Conservation (phyloP, 2,329 filamentous ascomycete species). For the Aureobasidium sp. region DNA sequence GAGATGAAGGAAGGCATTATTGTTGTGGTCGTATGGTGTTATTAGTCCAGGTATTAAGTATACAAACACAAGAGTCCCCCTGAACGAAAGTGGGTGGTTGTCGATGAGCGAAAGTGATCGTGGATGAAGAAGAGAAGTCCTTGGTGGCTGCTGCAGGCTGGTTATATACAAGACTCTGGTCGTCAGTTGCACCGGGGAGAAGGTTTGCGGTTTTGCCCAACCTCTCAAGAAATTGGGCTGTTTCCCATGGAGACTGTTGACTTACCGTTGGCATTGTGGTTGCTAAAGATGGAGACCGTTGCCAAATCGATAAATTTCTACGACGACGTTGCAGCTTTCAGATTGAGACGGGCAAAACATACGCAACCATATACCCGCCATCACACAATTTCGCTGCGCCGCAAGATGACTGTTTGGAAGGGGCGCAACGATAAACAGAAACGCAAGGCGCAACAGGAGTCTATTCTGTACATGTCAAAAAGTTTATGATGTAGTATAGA, state of each 20-base stretch:
- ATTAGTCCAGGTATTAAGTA: constrained; percentile 4
- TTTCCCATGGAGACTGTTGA: constrained; percentile 10
- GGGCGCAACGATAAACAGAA: not conserved
- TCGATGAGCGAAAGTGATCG: not conserved
- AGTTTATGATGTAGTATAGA: not conserved
- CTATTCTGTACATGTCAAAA: not conserved
- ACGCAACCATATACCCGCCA: not conserved
- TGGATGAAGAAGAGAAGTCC: not conserved
- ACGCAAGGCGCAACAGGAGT: not conserved
- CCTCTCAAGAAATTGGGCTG: not conserved
- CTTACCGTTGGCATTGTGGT: not conserved
- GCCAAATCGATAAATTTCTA: constrained; percentile 13
- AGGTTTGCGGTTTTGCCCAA: not conserved
- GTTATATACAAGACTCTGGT: constrained; percentile 4
- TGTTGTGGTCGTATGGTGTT: not conserved
- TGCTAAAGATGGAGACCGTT: constrained; percentile 11
- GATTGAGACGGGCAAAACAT: constrained; percentile 8
- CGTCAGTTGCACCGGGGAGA: not conserved
- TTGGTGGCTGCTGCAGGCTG: constrained; percentile 1
- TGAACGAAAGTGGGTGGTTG: constrained; percentile 3
- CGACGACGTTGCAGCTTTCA: constrained; percentile 2
- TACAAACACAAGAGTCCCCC: constrained; percentile 5
- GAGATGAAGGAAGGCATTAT: constrained; percentile 9
- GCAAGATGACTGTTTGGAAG: not conserved
- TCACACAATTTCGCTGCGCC: not conserved